These are phyloP conservation scores for Zea luxurians DNA, from an alignment of 176 grass and related monocot genomes.

Conservation along the genomic window DNA sequence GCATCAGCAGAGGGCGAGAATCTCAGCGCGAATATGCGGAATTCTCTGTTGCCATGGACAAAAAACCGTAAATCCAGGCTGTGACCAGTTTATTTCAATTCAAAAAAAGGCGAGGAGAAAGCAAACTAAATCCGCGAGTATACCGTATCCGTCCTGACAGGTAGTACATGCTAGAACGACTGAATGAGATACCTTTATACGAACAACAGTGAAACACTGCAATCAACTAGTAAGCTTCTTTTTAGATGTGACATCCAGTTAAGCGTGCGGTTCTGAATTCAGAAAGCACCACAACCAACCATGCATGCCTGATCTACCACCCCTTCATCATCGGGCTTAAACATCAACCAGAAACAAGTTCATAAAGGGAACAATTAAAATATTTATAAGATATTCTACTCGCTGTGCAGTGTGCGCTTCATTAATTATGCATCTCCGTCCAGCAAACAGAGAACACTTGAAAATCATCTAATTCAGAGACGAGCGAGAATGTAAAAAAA, in stretches of 20 bases:
- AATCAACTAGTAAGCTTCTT: neutral
- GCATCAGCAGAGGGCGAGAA: neutral
- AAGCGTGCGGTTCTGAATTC: neutral
- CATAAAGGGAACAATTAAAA: neutral
- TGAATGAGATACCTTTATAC: neutral
- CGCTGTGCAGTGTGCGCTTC: neutral
- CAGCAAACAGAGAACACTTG: neutral
- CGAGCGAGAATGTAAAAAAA: neutral
- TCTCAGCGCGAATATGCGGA: neutral
- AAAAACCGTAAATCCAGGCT: slow-evolving; percentile 5
- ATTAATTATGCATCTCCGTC: neutral
- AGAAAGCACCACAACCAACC: neutral
- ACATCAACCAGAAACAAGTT: neutral
- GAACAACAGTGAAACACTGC: neutral
- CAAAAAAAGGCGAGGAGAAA: slow-evolving; percentile 7
- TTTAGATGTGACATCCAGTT: slow-evolving; percentile 10
- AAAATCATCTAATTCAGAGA: neutral
- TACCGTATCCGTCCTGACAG: neutral
- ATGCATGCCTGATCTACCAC: neutral
- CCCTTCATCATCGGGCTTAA: neutral
- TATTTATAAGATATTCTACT: neutral
- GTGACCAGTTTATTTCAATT: neutral
- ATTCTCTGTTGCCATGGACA: slow-evolving; percentile 3
- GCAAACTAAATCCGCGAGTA: slow-evolving; percentile 19
- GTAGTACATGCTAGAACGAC: neutral